Conservation (phyloP, 2,329 filamentous ascomycete species). For the Alternaria sp. region DNA sequence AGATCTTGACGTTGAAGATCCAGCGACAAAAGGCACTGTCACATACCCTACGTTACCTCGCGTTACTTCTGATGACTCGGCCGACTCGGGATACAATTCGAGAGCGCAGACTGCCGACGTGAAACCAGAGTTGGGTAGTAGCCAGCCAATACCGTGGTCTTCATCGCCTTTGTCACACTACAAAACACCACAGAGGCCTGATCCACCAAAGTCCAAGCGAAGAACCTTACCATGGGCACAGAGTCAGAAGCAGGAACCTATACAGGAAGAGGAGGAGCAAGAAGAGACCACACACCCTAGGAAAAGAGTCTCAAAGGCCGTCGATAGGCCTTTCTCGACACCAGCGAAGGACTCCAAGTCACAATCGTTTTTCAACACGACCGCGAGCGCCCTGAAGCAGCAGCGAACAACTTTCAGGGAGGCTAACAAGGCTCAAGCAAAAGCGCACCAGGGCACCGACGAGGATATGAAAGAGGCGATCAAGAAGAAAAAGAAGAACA, state of each 20-base stretch:
- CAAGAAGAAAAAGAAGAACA: conserved; percentile 55
- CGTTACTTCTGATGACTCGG: conserved; percentile 41
- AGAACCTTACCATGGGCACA: conserved; percentile 67
- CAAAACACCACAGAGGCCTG: conserved; percentile 39
- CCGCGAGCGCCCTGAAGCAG: conserved; percentile 77
- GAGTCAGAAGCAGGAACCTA: conserved; percentile 44
- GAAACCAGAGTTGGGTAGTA: conserved; percentile 54
- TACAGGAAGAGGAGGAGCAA: conserved; percentile 29
- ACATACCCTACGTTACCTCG: conserved; percentile 53
- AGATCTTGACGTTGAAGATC: conserved; percentile 74
- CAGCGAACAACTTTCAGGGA: conserved; percentile 78
- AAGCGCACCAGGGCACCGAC: conserved; percentile 46
- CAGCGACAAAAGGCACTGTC: conserved; percentile 58
- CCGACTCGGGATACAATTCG: conserved; percentile 44
- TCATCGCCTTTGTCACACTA: conserved; percentile 65
- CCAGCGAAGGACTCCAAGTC: conserved; percentile 53
- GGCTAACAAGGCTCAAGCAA: conserved; percentile 63
- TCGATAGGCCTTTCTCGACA: conserved; percentile 52
- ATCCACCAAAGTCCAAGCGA: conserved; percentile 26
- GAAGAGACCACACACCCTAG: conserved; percentile 34
- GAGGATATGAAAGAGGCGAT: conserved; percentile 60
- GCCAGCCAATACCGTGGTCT: conserved; percentile 75
- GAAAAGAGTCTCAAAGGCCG: conserved; percentile 46
- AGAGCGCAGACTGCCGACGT: conserved; percentile 32
- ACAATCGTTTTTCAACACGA: conserved; percentile 73